Evolutionary conservation across 768 basidiomycete genomes (phyloP), one percentile per base, ranked within the genome.

Genomic region (Tylopilus cervinicoccineus): DNA sequence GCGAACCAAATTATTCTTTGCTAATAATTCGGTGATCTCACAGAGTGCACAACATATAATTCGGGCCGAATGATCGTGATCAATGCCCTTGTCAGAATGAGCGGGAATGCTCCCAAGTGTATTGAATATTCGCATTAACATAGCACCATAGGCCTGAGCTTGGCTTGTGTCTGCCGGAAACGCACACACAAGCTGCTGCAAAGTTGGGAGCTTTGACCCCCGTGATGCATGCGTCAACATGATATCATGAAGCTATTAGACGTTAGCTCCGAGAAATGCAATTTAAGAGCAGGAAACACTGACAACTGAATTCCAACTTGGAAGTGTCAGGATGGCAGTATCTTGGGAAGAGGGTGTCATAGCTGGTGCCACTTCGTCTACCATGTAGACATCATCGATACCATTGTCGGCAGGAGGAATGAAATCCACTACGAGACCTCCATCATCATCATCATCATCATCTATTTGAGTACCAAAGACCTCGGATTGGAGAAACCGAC

Each of bases 261-360:
- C 16, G 16, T 57, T 31, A 56, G 43, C 39, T 40, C 27, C 24
- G 24, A 32, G 28, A 32, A 31, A 50, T 32, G 22, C 16, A 20
- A 33, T 32, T 43, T 42, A 45, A n/a, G 20, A 24, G 14, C 24
- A 10, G 10, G 33, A 17, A 29, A 54, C 8, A 62, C 67, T 19
- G 60, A 87, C 86, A 72, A 83, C 77, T 16, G 71, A 69, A 49
- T 71, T 76, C 78, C 79, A 79, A 51, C 79, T 76, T 12, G 75
- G 67, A 41, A 69, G 69, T 33, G 71, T 68, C n/a, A 73, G 53
- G 9, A 61, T 58, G 16, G 72, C 66, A 11, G 64, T 16, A 27
- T 67, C 46, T 42, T 73, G 72, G 17, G 57, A 33, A 39, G 56
- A 41, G 14, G 43, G 34, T 0, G 43, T 28, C 38, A 47, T 43